Percentiles rank a stretch among this genome's conserved stretches.
Evolutionary conservation across 345 rosid species (phyloP).

Genomic region (Populus deltoides): DNA sequence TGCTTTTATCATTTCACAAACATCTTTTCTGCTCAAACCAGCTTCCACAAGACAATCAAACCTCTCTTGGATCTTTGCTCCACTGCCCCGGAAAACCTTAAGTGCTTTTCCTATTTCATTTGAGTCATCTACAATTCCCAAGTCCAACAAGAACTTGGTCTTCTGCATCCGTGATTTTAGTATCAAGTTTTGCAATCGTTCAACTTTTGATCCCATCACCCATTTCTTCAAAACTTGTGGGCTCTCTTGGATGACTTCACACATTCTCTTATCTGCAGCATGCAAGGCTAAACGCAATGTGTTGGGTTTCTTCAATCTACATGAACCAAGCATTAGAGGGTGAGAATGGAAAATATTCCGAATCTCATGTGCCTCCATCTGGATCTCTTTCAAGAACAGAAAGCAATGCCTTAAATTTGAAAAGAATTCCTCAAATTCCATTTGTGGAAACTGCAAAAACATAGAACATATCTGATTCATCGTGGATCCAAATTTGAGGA

Average conservation of each 20-base stretch:
- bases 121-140: conserved; percentile 50
- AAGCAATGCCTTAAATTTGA: conserved; percentile 53
- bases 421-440: conserved; percentile 42
- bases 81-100: conserved; percentile 59
- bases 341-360: conserved; percentile 45
- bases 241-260: conserved; percentile 45
- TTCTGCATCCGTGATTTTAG: conserved; percentile 36
- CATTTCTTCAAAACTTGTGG: conserved; percentile 55
- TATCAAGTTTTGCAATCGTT: conserved; percentile 36
- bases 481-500: conserved; percentile 55
- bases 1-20: conserved; percentile 40
- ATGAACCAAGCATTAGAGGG: conserved; percentile 47
- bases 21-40: conserved; percentile 23
- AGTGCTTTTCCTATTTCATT: conserved; percentile 38
- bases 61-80: conserved; percentile 65
- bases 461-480: conserved; percentile 37
- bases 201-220: conserved; percentile 38
- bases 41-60: conserved; percentile 63
- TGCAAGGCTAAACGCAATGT: conserved; percentile 42
- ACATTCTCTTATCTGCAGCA: conserved; percentile 49
- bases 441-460: conserved; percentile 53
- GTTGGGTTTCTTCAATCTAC: conserved; percentile 51
- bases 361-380: conserved; percentile 53
- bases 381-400: conserved; percentile 45
- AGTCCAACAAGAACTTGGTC: conserved; percentile 49